Evolutionary conservation across 352 stramenopile species (phyloP).

Genomic region (Globisporangium iwayamae): DNA sequence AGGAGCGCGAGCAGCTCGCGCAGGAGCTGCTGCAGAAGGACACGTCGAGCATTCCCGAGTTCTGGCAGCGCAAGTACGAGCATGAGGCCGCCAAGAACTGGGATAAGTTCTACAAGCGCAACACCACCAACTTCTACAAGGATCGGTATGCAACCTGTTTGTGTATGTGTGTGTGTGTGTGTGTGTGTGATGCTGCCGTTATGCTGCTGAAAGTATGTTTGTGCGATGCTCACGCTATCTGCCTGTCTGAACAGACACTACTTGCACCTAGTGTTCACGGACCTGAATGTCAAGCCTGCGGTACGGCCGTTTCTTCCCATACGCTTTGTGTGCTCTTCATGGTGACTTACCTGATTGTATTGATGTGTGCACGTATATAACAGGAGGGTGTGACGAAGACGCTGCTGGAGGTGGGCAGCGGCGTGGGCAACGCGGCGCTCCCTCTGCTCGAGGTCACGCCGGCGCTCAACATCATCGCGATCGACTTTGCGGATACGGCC

Average conservation of each 20-base stretch:
- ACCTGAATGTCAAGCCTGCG: constrained; percentile 65
- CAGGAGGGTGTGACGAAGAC: constrained; percentile 38
- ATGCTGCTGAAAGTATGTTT: background rate
- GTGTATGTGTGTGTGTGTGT: background rate
- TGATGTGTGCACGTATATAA: background rate
- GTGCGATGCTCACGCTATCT: background rate
- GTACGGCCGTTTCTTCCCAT: constrained; percentile 6
- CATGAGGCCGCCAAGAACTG: constrained; percentile 84
- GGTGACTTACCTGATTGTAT: background rate
- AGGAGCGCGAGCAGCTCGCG: constrained; percentile 71
- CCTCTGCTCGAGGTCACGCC: constrained; percentile 92
- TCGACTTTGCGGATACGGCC: constrained; percentile 91
- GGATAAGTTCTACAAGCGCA: constrained; percentile 94
- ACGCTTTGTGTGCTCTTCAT: no score
- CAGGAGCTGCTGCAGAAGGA: constrained; percentile 65
- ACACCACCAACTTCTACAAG: constrained; percentile 95
- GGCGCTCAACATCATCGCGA: constrained; percentile 82
- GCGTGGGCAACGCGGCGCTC: constrained; percentile 93
- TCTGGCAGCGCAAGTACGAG: constrained; percentile 89
- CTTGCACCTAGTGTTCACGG: constrained; percentile 89
- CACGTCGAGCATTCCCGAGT: constrained; percentile 71
- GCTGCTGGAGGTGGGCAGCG: constrained; percentile 94
- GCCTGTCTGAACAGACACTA: constrained; percentile 69
- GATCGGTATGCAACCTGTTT: constrained; percentile 47
- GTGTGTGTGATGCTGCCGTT: background rate